Conservation (phyloP, 441 rosid species). For the Croton setiger region DNA sequence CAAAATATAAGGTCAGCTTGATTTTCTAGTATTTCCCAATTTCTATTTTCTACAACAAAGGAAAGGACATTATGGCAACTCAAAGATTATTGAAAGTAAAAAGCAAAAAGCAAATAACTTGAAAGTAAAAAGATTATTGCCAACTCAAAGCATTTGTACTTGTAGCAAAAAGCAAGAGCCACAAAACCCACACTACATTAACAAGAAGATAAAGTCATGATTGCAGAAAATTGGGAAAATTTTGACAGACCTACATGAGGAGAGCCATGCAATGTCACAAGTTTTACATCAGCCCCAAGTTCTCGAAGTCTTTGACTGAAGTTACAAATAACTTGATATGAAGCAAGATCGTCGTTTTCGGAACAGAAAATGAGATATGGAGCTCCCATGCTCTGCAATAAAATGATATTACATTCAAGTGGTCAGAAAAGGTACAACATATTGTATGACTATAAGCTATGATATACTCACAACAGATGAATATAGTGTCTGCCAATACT, state of each 20-base stretch:
- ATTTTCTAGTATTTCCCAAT: background rate
- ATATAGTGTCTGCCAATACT: conserved; percentile 90
- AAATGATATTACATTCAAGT: conserved; percentile 10
- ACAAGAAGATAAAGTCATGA: background rate
- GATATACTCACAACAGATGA: conserved; percentile 67
- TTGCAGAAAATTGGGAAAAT: background rate
- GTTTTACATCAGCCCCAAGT: conserved; percentile 78
- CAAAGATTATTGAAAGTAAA: background rate
- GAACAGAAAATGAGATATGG: conserved; percentile 86
- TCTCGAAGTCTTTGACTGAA: conserved; percentile 63
- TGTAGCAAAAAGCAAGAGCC: background rate
- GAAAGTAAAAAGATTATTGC: no score
- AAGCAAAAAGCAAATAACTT: no score
- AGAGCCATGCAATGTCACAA: conserved; percentile 70
- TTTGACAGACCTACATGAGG: conserved; percentile 82
- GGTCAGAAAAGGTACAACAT: background rate
- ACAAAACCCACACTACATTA: background rate
- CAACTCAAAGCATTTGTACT: background rate
- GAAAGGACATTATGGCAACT: background rate
- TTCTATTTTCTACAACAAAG: background rate
- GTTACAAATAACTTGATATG: conserved; percentile 66
- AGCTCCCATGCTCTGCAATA: conserved; percentile 60
- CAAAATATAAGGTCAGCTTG: no score
- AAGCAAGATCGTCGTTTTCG: conserved; percentile 75
- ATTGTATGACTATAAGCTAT: background rate